Conservation (phyloP, 257 asterid species). For the Fraxinus excelsior region DNA sequence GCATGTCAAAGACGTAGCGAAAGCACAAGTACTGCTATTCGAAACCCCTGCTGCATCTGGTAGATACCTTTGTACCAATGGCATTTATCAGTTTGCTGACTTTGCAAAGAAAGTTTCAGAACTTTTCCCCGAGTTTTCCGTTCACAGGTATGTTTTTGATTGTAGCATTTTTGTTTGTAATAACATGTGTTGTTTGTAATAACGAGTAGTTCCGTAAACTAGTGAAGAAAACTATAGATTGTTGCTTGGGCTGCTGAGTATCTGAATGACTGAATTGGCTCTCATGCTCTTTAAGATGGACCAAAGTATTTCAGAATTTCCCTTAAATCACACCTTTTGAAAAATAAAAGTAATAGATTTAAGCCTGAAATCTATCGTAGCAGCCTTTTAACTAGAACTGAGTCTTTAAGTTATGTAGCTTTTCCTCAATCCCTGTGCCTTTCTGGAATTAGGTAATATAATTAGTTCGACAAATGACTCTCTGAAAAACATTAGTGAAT, state of each 20-base stretch:
- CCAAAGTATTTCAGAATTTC: background rate
- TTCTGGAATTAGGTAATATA: too few relatives aligned
- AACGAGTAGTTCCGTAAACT: too few relatives aligned
- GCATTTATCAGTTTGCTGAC: constrained; percentile 74
- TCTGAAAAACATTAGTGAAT: background rate
- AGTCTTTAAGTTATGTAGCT: too few relatives aligned
- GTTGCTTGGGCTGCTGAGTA: too few relatives aligned
- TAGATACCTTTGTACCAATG: constrained; percentile 85
- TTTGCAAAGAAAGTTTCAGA: constrained; percentile 62
- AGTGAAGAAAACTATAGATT: too few relatives aligned
- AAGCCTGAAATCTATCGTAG: too few relatives aligned
- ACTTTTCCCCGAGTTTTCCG: constrained; percentile 65
- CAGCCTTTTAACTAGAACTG: too few relatives aligned
- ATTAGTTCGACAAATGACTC: too few relatives aligned
- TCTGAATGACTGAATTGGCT: too few relatives aligned
- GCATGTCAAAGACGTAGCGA: constrained; percentile 86
- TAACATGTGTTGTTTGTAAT: too few relatives aligned
- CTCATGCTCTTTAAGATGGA: background rate
- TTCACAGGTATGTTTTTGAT: constrained; percentile 63
- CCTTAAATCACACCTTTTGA: background rate
- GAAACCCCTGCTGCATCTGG: constrained; percentile 74
- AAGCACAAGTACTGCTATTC: constrained; percentile 64
- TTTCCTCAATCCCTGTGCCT: too few relatives aligned
- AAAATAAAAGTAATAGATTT: too few relatives aligned
- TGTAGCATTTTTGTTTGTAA: background rate